Percentiles rank a stretch among this genome's conserved stretches.
phyloP scores from a whole-genome alignment of 2,329 filamentous ascomycete genomes.

The Alternaria ethzedia region DNA sequence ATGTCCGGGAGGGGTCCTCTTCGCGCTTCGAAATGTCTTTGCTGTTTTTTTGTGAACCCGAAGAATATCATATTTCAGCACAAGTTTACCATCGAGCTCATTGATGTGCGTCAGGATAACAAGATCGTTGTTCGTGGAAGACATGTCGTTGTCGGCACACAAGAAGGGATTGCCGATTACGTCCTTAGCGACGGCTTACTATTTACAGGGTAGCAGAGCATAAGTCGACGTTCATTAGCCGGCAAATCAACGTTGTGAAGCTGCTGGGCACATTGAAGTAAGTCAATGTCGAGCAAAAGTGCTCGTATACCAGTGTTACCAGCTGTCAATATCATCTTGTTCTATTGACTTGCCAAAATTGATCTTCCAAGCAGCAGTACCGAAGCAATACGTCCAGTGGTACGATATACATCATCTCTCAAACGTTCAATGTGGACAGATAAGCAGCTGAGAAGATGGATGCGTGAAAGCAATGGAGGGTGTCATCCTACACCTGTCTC shows the following conservation, averaged over 20 bases:
- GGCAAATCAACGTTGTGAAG: not conserved
- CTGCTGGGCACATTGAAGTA: not conserved
- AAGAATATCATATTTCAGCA: not conserved
- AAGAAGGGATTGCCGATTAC: not conserved
- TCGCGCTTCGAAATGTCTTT: not conserved
- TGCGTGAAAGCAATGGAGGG: not conserved
- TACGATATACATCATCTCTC: too few species aligned
- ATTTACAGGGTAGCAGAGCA: not conserved
- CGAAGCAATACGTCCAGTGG: not conserved
- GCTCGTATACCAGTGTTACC: not conserved
- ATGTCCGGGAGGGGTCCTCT: not conserved
- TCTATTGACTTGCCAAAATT: not conserved
- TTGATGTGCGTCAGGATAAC: not conserved
- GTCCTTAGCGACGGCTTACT: not conserved
- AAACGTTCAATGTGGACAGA: not conserved
- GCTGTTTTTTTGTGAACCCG: not conserved
- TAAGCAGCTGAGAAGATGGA: not conserved
- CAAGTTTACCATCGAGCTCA: not conserved
- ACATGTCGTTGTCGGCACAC: not conserved
- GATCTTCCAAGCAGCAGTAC: not conserved
- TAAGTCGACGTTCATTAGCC: not conserved
- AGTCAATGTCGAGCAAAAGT: not conserved
- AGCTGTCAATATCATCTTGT: not conserved
- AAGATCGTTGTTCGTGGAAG: not conserved
- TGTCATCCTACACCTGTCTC: slow-evolving; percentile 3